phyloP scores from a whole-genome alignment of 768 basidiomycete species.

The Trametes meyenii region DNA sequence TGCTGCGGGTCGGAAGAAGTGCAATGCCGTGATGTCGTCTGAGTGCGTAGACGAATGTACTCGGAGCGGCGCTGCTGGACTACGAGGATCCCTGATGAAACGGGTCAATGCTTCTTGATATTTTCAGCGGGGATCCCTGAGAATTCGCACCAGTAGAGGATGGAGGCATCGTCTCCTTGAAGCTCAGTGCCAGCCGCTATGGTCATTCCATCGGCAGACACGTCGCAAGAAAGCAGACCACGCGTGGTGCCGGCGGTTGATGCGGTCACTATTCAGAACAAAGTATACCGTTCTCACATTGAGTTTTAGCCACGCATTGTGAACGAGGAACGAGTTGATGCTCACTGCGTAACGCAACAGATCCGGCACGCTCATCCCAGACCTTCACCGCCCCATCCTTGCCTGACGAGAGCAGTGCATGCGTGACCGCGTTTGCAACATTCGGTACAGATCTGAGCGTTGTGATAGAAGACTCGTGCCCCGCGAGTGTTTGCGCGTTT shows the following conservation, averaged over 20 bases:
- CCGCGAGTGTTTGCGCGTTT: constrained; percentile 49
- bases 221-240: constrained; percentile 67
- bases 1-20: constrained; percentile 45
- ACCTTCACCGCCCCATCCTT: constrained; percentile 70
- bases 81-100: constrained; percentile 77
- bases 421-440: constrained; percentile 45
- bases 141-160: constrained; percentile 75
- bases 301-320: constrained; percentile 31
- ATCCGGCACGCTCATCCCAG: constrained; percentile 70
- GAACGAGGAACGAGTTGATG: constrained; percentile 17
- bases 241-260: constrained; percentile 20
- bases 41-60: constrained; percentile 88
- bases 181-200: constrained; percentile 86
- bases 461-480: constrained; percentile 62
- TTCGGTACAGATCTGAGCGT: constrained; percentile 49
- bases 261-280: constrained; percentile 29
- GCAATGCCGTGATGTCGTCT: constrained; percentile 85
- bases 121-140: not conserved
- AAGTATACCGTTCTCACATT: constrained; percentile 24
- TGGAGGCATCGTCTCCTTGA: constrained; percentile 76
- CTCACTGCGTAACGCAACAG: constrained; percentile 64
- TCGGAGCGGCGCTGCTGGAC: constrained; percentile 67
- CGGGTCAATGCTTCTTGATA: not conserved
- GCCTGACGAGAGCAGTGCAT: constrained; percentile 64
- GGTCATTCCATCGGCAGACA: constrained; percentile 67